Conservation (phyloP, 495 filamentous ascomycete species). For the Trypethelium eluteriae region DNA sequence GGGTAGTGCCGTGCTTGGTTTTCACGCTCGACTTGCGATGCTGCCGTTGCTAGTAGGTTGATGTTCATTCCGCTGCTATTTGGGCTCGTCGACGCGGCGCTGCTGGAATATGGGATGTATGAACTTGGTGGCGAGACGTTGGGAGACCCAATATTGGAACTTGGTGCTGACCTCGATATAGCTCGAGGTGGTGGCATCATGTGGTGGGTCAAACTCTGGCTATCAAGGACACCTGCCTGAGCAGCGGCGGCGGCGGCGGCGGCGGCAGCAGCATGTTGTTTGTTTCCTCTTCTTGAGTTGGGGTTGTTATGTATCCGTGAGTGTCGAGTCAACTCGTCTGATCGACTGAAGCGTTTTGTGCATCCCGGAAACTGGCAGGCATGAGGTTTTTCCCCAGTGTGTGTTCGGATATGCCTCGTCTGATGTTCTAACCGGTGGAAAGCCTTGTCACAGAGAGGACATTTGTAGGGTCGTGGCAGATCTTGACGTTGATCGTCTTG, state of each 20-base stretch:
- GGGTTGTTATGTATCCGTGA: constrained; percentile 99
- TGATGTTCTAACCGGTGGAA: constrained; percentile 98
- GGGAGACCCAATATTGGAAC: constrained; percentile 80
- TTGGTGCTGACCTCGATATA: constrained; percentile 77
- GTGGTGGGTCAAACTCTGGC: constrained; percentile 40
- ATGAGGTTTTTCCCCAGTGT: constrained; percentile 97
- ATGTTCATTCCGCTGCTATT: constrained; percentile 58
- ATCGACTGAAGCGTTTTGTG: constrained; percentile 94
- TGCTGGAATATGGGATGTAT: constrained; percentile 65
- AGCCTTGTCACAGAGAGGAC: constrained; percentile 95
- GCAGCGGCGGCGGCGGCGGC: constrained; percentile 45
- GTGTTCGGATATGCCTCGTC: constrained; percentile 93
- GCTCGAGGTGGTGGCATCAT: constrained; percentile 78
- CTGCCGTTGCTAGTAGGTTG: constrained; percentile 82
- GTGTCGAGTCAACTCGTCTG: constrained; percentile 93
- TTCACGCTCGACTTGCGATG: constrained; percentile 79
- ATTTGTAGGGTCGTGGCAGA: constrained; percentile 94
- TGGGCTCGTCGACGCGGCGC: constrained; percentile 55
- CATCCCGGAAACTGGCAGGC: constrained; percentile 90
- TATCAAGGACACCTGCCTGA: constrained; percentile 11
- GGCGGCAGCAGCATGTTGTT: constrained; percentile 47
- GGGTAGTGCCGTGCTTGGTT: constrained; percentile 52
- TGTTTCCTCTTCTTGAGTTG: constrained; percentile 90
- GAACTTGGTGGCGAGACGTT: constrained; percentile 94
- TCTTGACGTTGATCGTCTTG: constrained; percentile 56